Base-by-base conservation (phyloP, 2,329 filamentous ascomycete genomes). In the Fusarium sp. region DNA sequence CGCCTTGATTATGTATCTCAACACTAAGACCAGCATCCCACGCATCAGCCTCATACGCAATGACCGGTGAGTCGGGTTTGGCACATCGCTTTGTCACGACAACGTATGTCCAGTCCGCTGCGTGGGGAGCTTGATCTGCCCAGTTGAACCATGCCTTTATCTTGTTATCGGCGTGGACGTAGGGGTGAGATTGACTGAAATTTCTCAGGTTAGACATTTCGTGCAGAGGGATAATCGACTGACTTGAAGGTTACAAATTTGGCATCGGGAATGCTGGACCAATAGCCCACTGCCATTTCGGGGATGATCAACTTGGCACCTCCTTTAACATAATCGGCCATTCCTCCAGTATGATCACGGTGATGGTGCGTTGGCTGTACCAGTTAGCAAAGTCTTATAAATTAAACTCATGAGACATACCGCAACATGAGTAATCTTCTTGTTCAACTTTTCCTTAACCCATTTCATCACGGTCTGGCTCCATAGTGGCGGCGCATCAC, bases 281-380 rank as follows among this genome's bases (percentile, higher is more conserved):
- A 69, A 33, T 70, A 65, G 11, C 58, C 37, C 0, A 35, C 20
- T 7, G 63, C 60, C 5, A 67, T 31, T 4, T 67, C 51, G 1
- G 63, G 58, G 1, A 70, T 45, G 1, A 62, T 65, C 1, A 67
- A 25, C 15, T 47, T 70, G 3, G 52, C 49, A 0, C 52, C 63
- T 4, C 45, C 31, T 17, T 39, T 49, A 11, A 62, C 52, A 8
- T 65, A 70, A 3, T 61, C 43, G 1, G 21, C 45, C 3, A 51
- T 49, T 2, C 55, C 67, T 6, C 58, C 66, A 3, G 33, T 53
- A 27, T 70, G 67, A 17, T 65, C 66, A 4, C 63, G 35, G 4
- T 70, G 62, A 17, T 69, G 67, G n/a, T 70, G 67, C 3, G 66
- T 50, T 8, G 66, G 58, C 63, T 69, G 10, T 1, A 5, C 2